These are phyloP conservation scores for Glycine tomentella DNA, from an alignment of 306 rosid species.

Conservation along the genomic window DNA sequence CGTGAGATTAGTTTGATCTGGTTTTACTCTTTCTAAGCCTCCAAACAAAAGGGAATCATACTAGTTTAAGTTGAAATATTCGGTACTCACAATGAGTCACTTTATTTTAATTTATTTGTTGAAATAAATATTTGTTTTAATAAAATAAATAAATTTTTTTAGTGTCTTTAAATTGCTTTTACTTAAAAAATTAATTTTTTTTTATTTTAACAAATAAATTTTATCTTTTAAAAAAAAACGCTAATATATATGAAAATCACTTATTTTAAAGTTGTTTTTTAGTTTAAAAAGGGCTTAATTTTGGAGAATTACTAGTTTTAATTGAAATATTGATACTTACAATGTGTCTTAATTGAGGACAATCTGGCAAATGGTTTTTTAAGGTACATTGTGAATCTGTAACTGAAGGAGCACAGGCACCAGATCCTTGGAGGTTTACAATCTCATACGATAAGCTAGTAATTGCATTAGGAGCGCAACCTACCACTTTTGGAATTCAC, in stretches of 20 bases:
- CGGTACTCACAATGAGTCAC: not conserved
- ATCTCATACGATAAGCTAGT: constrained; percentile 86
- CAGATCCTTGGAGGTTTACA: constrained; percentile 86
- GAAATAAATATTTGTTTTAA: too few relatives aligned
- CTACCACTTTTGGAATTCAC: constrained; percentile 87
- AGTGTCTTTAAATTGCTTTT: too few relatives aligned
- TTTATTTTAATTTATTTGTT: too few relatives aligned
- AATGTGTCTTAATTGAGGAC: constrained; percentile 36
- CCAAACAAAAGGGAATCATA: too few relatives aligned
- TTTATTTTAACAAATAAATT: too few relatives aligned
- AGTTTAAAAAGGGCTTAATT: not conserved
- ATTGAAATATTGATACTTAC: constrained; percentile 26
- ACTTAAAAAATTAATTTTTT: too few relatives aligned
- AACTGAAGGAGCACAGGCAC: constrained; percentile 61
- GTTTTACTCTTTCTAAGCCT: too few relatives aligned
- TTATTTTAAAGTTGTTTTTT: too few relatives aligned
- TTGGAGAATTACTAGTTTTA: constrained; percentile 19
- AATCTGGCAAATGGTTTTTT: constrained; percentile 40
- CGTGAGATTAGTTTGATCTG: too few relatives aligned
- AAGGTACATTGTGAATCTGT: constrained; percentile 90
- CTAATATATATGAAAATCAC: too few relatives aligned
- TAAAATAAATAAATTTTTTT: too few relatives aligned
- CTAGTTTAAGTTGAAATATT: constrained; percentile 25
- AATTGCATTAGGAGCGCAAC: constrained; percentile 84
- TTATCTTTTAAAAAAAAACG: too few relatives aligned